Conservation (phyloP, 2,329 filamentous ascomycete species). For the Pseudocercospora eumusae region DNA sequence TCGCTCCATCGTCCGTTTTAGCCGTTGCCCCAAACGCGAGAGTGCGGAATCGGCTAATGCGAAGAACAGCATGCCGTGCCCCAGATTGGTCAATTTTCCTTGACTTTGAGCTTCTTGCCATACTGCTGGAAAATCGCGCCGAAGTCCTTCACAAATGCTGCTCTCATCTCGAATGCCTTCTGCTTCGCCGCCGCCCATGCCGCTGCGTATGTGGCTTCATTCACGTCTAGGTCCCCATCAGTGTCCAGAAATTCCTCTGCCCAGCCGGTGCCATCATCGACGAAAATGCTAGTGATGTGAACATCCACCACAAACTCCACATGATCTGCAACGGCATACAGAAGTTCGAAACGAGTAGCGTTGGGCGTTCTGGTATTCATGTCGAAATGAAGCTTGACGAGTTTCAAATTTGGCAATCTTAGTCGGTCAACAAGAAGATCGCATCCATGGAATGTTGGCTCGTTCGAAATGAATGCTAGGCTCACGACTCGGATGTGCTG, state of each 20-base stretch:
- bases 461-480: background rate
- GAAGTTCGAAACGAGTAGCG: background rate
- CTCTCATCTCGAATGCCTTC: background rate
- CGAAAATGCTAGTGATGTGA: background rate
- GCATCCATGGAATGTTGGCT: background rate
- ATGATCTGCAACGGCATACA: background rate
- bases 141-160: background rate
- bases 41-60: too few relatives aligned
- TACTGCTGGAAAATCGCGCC: background rate
- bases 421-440: background rate
- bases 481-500: background rate
- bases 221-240: background rate
- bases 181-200: background rate
- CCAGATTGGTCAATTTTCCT: background rate
- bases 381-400: background rate
- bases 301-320: background rate
- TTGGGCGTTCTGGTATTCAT: background rate
- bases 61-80: too few relatives aligned
- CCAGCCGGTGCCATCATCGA: background rate
- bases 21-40: too few relatives aligned
- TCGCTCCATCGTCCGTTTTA: too few relatives aligned
- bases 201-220: background rate
- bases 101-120: background rate
- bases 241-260: background rate
- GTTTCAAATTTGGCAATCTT: background rate